phyloP scores from a whole-genome alignment of 495 filamentous ascomycete species.

The Aspergillus cavernicola region DNA sequence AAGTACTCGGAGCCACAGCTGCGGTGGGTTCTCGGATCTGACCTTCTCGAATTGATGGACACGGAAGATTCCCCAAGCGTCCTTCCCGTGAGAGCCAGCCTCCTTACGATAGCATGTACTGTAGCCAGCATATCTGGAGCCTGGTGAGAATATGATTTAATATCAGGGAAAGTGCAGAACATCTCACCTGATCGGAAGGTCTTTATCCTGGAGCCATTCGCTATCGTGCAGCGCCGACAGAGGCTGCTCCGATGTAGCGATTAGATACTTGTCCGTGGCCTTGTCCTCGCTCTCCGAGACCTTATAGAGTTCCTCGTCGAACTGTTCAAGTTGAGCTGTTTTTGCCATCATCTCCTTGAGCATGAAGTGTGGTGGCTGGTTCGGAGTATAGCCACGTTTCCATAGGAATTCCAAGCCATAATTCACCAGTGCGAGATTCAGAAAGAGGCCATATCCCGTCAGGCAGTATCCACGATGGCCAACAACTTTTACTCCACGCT shows the following conservation, averaged over 20 bases:
- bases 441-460: slow-evolving; percentile 84
- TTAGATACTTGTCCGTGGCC: slow-evolving; percentile 91
- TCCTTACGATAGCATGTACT: slow-evolving; percentile 94
- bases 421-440: slow-evolving; percentile 88
- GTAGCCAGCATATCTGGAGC: slow-evolving; percentile 74
- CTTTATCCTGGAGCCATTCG: slow-evolving; percentile 83
- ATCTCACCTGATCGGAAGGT: slow-evolving; percentile 77
- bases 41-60: slow-evolving; percentile 99
- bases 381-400: slow-evolving; percentile 72
- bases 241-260: slow-evolving; percentile 95
- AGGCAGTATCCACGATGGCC: slow-evolving; percentile 95
- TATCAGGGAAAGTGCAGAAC: not conserved
- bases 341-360: slow-evolving; percentile 96
- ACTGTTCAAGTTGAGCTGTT: slow-evolving; percentile 94
- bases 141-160: slow-evolving; percentile 11
- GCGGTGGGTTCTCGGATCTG: not conserved
- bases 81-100: slow-evolving; percentile 85
- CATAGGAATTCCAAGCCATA: slow-evolving; percentile 89
- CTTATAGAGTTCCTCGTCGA: slow-evolving; percentile 97
- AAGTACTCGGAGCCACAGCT: not conserved
- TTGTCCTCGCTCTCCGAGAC: slow-evolving; percentile 76
- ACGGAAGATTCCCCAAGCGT: slow-evolving; percentile 97
- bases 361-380: slow-evolving; percentile 96
- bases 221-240: slow-evolving; percentile 87
- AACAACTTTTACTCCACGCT: slow-evolving; percentile 89